These are phyloP conservation scores for Balansia obtecta DNA, from an alignment of 2,329 filamentous ascomycete genomes.

Conservation along the genomic window DNA sequence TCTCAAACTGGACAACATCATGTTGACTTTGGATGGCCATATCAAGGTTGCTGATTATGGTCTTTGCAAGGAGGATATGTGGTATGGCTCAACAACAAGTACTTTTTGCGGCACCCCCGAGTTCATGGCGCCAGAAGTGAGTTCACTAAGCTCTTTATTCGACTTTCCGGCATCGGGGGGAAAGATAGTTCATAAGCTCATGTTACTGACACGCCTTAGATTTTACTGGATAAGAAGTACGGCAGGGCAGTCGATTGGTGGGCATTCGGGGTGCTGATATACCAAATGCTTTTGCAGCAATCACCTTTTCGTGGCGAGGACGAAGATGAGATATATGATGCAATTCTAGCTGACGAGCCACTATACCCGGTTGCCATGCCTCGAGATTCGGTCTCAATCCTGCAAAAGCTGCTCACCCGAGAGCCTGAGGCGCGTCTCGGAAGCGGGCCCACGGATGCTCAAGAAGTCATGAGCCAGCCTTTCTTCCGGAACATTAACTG, in stretches of 20 bases:
- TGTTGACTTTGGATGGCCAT: slow-evolving; percentile 87
- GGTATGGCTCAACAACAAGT: slow-evolving; percentile 92
- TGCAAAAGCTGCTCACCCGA: slow-evolving; percentile 91
- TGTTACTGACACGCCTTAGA: slow-evolving; percentile 35
- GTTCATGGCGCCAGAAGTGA: slow-evolving; percentile 96
- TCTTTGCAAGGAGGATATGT: slow-evolving; percentile 99
- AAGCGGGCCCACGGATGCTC: slow-evolving; percentile 89
- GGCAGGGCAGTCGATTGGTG: slow-evolving; percentile 97
- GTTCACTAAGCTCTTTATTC: slow-evolving; percentile 10
- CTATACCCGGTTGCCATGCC: slow-evolving; percentile 99
- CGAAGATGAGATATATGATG: slow-evolving; percentile 98
- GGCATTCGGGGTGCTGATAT: slow-evolving; percentile 97
- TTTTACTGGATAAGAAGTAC: slow-evolving; percentile 96
- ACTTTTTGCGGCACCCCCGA: slow-evolving; percentile 99
- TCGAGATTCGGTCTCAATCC: slow-evolving; percentile 88
- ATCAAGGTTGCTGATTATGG: slow-evolving; percentile 99
- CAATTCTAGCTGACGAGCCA: slow-evolving; percentile 92
- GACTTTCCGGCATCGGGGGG: neutral
- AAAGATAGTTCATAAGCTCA: neutral
- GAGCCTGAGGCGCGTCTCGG: slow-evolving; percentile 89
- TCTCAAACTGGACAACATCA: slow-evolving; percentile 84
- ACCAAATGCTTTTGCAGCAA: slow-evolving; percentile 98
- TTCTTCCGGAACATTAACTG: slow-evolving; percentile 98
- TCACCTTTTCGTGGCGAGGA: slow-evolving; percentile 98
- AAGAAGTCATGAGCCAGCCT: slow-evolving; percentile 97